Evolutionary conservation across 1,139 yeast species (phyloP).

Genomic region (Nematodospora anomalae): DNA sequence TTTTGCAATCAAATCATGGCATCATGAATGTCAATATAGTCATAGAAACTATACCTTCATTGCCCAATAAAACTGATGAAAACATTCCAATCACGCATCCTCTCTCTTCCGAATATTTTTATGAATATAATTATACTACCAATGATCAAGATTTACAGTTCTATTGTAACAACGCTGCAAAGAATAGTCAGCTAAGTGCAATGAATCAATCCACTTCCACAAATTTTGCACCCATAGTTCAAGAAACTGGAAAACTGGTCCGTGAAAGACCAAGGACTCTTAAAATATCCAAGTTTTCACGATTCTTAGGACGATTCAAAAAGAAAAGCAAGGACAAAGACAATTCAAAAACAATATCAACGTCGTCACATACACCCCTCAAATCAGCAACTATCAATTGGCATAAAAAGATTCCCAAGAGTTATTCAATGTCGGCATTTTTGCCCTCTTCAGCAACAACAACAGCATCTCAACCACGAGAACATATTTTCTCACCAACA

Average conservation of each 20-base stretch:
- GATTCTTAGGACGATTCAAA: not conserved
- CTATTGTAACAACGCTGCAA: not conserved
- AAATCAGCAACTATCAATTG: not conserved
- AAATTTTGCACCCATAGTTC: not conserved
- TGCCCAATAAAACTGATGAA: not conserved
- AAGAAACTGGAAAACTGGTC: not conserved
- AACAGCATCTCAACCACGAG: constrained; percentile 1
- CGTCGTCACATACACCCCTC: not conserved
- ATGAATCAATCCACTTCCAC: not conserved
- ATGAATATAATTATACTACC: not conserved
- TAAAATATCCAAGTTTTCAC: not conserved
- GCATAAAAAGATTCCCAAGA: constrained; percentile 3
- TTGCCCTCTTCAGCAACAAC: constrained; percentile 7
- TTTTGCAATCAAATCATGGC: too few relatives aligned
- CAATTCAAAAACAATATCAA: not conserved
- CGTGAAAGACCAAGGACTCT: not conserved
- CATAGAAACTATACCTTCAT: not conserved
- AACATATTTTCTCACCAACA: constrained; percentile 11
- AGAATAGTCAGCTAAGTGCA: not conserved
- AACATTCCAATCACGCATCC: not conserved
- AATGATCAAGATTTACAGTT: constrained; percentile 2
- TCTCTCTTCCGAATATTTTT: not conserved
- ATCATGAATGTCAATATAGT: not conserved
- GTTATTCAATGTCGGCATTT: constrained; percentile 8
- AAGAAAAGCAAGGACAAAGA: not conserved